Evolutionary conservation across 768 basidiomycete genomes (phyloP).

Genomic region (Tylopilus subfusipes): DNA sequence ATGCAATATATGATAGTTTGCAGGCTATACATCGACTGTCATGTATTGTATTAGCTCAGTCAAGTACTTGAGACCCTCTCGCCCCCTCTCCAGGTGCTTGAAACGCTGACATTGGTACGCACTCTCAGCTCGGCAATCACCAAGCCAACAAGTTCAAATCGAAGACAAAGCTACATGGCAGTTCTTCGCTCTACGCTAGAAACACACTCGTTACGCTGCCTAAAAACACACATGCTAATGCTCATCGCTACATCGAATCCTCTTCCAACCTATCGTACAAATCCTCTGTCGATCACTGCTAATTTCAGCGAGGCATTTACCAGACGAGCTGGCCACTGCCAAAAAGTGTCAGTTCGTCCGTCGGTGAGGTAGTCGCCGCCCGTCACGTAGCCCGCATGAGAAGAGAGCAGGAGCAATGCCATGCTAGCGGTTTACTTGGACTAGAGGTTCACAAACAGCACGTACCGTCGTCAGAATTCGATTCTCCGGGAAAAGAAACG

Average conservation of each 20-base stretch:
- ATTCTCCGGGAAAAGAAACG: background rate
- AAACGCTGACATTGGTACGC: no score
- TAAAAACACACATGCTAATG: background rate
- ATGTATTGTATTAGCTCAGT: no score
- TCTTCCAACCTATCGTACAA: background rate
- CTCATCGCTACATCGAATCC: background rate
- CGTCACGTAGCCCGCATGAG: conserved; percentile 53
- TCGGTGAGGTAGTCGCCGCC: conserved; percentile 55
- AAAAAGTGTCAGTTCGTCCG: conserved; percentile 22
- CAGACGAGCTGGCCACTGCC: conserved; percentile 30
- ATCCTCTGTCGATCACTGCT: background rate
- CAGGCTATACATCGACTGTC: no score
- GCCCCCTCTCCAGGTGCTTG: no score
- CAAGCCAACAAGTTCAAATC: no score
- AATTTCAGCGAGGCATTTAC: conserved; percentile 13
- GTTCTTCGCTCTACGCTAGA: no score
- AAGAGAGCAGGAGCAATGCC: conserved; percentile 50
- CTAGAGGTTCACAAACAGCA: conserved; percentile 22
- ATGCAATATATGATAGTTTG: no score
- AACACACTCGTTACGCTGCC: no score
- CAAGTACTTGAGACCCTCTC: no score
- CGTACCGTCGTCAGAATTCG: no score
- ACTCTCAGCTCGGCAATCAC: no score
- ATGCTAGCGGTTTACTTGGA: conserved; percentile 57
- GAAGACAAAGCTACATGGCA: no score